These are phyloP conservation scores for Globisporangium abappressorium DNA, from an alignment of 352 stramenopile species.

Conservation along the genomic window DNA sequence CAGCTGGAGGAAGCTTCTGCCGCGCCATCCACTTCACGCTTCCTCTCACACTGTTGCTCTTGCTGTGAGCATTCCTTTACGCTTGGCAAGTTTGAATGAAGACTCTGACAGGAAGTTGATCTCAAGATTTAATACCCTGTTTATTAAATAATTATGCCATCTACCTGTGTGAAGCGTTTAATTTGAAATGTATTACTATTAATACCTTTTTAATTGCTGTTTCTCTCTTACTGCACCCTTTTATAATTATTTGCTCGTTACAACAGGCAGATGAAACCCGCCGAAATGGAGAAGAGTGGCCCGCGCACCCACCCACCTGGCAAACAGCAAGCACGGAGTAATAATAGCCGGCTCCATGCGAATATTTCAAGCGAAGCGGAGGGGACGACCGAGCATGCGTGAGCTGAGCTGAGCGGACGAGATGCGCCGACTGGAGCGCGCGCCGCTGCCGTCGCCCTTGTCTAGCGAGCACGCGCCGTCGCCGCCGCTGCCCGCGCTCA, in stretches of 20 bases:
- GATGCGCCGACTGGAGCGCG: not conserved
- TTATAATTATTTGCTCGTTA: not conserved
- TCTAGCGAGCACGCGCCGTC: not conserved
- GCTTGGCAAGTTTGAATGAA: not conserved
- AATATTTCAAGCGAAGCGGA: not conserved
- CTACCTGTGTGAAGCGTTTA: too few relatives aligned
- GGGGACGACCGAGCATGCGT: not conserved
- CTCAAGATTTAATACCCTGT: not conserved
- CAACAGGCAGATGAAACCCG: not conserved
- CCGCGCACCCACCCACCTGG: not conserved
- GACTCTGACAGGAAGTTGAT: not conserved
- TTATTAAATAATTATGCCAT: not conserved
- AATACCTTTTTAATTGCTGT: not conserved
- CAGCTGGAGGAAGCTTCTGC: not conserved
- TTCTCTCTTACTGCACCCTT: not conserved
- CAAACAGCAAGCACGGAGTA: not conserved
- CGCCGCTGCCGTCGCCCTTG: not conserved
- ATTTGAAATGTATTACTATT: not conserved
- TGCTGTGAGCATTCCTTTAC: not conserved
- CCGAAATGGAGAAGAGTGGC: not conserved
- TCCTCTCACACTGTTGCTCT: not conserved
- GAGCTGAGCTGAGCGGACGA: not conserved
- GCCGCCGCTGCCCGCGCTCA: conserved; percentile 25
- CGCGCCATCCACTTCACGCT: not conserved
- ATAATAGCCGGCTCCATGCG: not conserved